phyloP scores from a whole-genome alignment of 179 eudicot species.

The Actinidia arguta region DNA sequence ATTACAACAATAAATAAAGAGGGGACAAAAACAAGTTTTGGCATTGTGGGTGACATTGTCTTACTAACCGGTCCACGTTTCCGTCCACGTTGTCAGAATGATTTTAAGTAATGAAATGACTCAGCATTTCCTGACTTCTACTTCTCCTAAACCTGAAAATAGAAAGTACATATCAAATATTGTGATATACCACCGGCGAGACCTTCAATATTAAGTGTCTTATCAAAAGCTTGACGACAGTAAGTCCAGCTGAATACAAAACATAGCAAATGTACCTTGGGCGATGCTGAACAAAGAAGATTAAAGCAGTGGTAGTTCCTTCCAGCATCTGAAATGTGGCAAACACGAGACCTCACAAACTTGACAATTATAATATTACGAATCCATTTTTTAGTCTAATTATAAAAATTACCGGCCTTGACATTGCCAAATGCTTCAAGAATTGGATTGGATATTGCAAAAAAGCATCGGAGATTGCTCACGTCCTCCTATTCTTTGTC shows the following conservation, averaged over 20 bases:
- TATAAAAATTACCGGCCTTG: constrained; percentile 60
- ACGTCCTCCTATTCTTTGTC: too few relatives aligned
- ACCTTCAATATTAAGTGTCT: neutral
- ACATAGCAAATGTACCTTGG: constrained; percentile 61
- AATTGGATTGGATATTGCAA: constrained; percentile 70
- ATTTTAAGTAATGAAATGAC: constrained; percentile 80
- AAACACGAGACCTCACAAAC: constrained; percentile 84
- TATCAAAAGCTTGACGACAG: neutral
- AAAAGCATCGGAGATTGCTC: too few relatives aligned
- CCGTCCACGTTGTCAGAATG: too few relatives aligned
- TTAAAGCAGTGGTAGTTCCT: constrained; percentile 98
- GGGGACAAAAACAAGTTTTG: too few relatives aligned
- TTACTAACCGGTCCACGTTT: too few relatives aligned
- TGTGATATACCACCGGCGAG: neutral
- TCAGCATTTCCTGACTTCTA: constrained; percentile 76
- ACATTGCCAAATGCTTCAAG: constrained; percentile 99
- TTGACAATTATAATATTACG: neutral
- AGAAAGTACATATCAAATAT: constrained; percentile 30
- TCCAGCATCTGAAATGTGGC: constrained; percentile 97
- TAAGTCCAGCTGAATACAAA: neutral
- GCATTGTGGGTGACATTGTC: too few relatives aligned
- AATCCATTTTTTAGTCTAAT: neutral
- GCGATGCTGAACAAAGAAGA: constrained; percentile 87
- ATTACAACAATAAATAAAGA: too few relatives aligned
- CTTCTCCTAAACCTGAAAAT: constrained; percentile 74